Base-by-base conservation (phyloP, 1,139 yeast species). In the Geotrichum cucujoidarum region DNA sequence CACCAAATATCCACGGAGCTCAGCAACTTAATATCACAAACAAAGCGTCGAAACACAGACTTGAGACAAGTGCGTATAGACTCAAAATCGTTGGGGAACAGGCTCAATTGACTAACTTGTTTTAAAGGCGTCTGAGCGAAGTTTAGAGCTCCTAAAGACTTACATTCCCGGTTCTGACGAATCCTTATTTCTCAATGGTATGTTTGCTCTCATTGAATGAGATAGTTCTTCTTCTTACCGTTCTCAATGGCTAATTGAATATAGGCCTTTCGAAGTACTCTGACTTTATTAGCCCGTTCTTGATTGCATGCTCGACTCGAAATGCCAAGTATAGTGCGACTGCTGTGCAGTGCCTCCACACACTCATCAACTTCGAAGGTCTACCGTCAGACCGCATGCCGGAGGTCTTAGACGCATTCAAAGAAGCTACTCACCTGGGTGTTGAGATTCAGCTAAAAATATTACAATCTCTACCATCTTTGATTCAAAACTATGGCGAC, bases 401-500 rank as follows among this genome's bases (percentile, higher is more conserved):
- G 24, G 71, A 75, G 5, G 72, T 89, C 4, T 67, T 90, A 29
- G 81, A 77, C 32, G 81, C 92, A 0, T 71, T 90, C 34, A 69
- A 72, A 35, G 94, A 85, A 50, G 87, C 95, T 0, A 77, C 94
- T 0, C 82, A 80, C 58, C 69, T 85, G 36, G 87, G 94, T 0
- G 73, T 78, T 29, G 97, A 92, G 45, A 83, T 87, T 41, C 97
- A 90, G 64, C 73, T 92, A 53, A 83, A 89, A 59, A 83, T 89
- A n/a, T 69, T 92, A 32, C 98, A 92, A 67, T 74, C 88, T 27
- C 71, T 90, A 29, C 97, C 97, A 0, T 73, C 82, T 2, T 68
- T 90, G 34, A 77, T 83, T 63, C 86, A 81, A 58, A 75, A 73
- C 25, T 88, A 88, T 60, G 73, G 78, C 1, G 60, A 63, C 4